These are phyloP conservation scores for Fusarium anthophilum DNA, from an alignment of 2,329 filamentous ascomycete species.

Conservation along the genomic window DNA sequence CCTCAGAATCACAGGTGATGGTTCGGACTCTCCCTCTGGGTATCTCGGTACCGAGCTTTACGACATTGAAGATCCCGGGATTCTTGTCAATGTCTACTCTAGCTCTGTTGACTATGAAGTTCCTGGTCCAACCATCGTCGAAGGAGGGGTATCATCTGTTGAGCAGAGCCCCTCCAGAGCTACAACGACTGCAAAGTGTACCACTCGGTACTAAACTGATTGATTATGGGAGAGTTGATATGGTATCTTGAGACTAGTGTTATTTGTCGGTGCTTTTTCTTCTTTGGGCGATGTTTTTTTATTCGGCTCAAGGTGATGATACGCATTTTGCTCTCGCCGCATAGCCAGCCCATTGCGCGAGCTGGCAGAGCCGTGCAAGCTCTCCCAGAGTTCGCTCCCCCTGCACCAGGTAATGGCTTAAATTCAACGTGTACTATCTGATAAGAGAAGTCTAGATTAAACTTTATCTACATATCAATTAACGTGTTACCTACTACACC, in stretches of 20 bases:
- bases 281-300: not conserved
- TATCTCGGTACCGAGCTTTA: slow-evolving; percentile 51
- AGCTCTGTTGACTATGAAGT: slow-evolving; percentile 43
- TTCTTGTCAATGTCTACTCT: slow-evolving; percentile 49
- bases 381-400: not conserved
- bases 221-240: too few species aligned
- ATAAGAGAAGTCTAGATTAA: not conserved
- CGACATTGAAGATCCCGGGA: slow-evolving; percentile 47
- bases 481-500: not conserved
- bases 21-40: slow-evolving; percentile 46
- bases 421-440: too few species aligned
- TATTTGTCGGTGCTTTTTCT: not conserved
- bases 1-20: slow-evolving; percentile 56
- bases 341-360: not conserved
- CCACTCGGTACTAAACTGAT: slow-evolving; percentile 21
- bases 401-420: not conserved
- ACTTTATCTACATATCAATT: not conserved
- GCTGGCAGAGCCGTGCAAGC: not conserved
- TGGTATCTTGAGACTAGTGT: not conserved
- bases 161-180: slow-evolving; percentile 39
- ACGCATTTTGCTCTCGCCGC: not conserved
- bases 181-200: slow-evolving; percentile 37
- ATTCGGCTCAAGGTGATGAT: not conserved
- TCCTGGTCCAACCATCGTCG: slow-evolving; percentile 45
- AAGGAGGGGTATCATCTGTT: slow-evolving; percentile 41